Percentiles rank a stretch among this genome's conserved stretches.
phyloP scores from a whole-genome alignment of 1,284 basidiomycete species.

The Bjerkandera adusta region DNA sequence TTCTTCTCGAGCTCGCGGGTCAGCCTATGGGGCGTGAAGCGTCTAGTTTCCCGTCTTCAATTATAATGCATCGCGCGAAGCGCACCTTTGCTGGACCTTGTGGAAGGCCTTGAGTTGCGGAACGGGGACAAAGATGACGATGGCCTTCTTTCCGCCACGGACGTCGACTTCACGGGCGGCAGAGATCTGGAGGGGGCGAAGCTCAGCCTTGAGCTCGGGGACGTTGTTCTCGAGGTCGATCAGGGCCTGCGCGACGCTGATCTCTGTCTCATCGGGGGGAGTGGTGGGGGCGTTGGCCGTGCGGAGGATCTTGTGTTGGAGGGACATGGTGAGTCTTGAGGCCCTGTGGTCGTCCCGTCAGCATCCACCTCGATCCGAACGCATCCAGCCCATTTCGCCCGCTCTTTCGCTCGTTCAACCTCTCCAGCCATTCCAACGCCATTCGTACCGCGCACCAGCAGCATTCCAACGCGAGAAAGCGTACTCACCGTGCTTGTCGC shows the following conservation, averaged over 20 bases:
- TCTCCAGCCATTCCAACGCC: slow-evolving; percentile 14
- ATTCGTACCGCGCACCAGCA: slow-evolving; percentile 11
- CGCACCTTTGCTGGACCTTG: slow-evolving; percentile 96
- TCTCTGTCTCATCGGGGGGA: slow-evolving; percentile 91
- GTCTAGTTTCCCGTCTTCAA: not conserved
- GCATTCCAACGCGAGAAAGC: slow-evolving; percentile 22
- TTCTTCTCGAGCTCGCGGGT: slow-evolving; percentile 99
- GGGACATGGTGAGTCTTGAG: slow-evolving; percentile 60
- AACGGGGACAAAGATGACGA: slow-evolving; percentile 97
- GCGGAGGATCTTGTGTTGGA: slow-evolving; percentile 88
- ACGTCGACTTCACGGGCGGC: slow-evolving; percentile 99
- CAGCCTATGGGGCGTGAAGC: slow-evolving; percentile 55
- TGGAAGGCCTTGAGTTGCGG: slow-evolving; percentile 99
- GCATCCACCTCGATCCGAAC: slow-evolving; percentile 36
- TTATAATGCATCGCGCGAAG: slow-evolving; percentile 22
- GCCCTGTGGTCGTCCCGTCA: slow-evolving; percentile 37
- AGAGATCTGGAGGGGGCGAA: slow-evolving; percentile 95
- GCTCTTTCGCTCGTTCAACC: slow-evolving; percentile 23
- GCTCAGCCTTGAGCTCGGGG: slow-evolving; percentile 96
- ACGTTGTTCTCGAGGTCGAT: slow-evolving; percentile 98
- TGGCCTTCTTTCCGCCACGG: slow-evolving; percentile 99
- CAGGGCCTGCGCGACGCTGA: slow-evolving; percentile 91
- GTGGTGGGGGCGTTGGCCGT: slow-evolving; percentile 94
- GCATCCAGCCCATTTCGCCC: slow-evolving; percentile 47
- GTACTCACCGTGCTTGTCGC: slow-evolving; percentile 46